Evolutionary conservation across 345 rosid genomes (phyloP).

Genomic region (Moringa oleifera): DNA sequence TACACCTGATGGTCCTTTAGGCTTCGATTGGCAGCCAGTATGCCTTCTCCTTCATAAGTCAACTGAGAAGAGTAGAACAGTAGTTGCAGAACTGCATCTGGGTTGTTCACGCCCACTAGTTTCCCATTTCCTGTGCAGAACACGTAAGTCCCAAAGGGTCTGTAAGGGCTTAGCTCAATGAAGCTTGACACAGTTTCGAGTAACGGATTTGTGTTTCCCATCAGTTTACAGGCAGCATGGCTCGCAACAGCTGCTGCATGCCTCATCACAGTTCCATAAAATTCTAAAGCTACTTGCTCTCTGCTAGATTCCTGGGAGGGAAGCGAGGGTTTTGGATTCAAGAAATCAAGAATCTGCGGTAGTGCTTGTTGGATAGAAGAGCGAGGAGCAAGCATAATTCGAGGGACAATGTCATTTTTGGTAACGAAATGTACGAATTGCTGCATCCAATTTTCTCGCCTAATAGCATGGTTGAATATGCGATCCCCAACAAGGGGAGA

Average conservation of each 20-base stretch:
- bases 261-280: constrained; percentile 47
- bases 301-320: constrained; percentile 6
- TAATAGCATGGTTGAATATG: constrained; percentile 57
- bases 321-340: constrained; percentile 17
- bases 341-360: constrained; percentile 22
- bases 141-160: constrained; percentile 69
- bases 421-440: constrained; percentile 56
- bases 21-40: constrained; percentile 31
- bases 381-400: constrained; percentile 51
- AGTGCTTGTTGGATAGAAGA: constrained; percentile 27
- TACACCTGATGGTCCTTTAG: constrained; percentile 43
- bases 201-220: constrained; percentile 61
- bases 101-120: constrained; percentile 47
- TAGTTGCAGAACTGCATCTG: constrained; percentile 70
- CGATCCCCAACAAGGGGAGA: constrained; percentile 72
- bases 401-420: constrained; percentile 66
- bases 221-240: constrained; percentile 53
- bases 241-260: constrained; percentile 49
- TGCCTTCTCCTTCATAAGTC: constrained; percentile 25
- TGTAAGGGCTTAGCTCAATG: constrained; percentile 66
- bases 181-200: constrained; percentile 52
- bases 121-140: constrained; percentile 44
- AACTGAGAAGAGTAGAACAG: constrained; percentile 63
- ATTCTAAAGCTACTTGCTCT: constrained; percentile 6
- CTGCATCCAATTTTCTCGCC: constrained; percentile 64